Base-by-base conservation (phyloP, 768 basidiomycete genomes). In the Boletus speciosus region DNA sequence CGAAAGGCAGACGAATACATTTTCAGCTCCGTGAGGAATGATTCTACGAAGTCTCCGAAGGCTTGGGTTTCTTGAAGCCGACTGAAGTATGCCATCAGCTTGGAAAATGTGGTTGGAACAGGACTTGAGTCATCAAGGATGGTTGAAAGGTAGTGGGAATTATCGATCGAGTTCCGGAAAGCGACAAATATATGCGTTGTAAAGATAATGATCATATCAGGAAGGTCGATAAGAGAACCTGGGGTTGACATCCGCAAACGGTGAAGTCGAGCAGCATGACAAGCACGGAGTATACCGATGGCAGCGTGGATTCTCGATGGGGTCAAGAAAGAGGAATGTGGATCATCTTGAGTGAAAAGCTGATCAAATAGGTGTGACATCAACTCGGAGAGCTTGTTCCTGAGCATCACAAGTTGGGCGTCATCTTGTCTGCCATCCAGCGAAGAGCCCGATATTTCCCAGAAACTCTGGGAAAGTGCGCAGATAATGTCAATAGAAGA, bases 401-500 rank as follows among this genome's bases (percentile, higher is more conserved):
- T 63, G 40, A 68, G 66, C 3, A 21, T 37, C 12, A 34, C 19
- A 36, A 48, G 11, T 16, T 36, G 49, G 2, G 44, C 16, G 2
- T 52, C 47, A 31, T 53, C 50, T 36, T 4, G 50, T 19, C 32
- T 27, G 43, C 36, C 14, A 25, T 55, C 32, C 6, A 27, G 36
- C 5, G 50, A 51, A 47, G 49, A 41, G 15, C 40, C 45, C 3
- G 16, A 54, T n/a, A 34, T 37, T 9, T 48, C 32, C 55, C 42
- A 52, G 40, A 69, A 56, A 19, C 46, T 60, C 23, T 53, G 53
- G 36, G 68, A 65, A n/a, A 79, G 54, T 11, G 68, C 56, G 43
- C 56, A 51, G 51, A 66, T 54, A 46, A 76, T 61, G 35, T 51
- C 36, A 44, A 75, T 57, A 62, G 74, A 74, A 11, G 68, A 68